Evolutionary conservation across 164 flowering plant species (phyloP).

Genomic region (Brasenia schreberi): DNA sequence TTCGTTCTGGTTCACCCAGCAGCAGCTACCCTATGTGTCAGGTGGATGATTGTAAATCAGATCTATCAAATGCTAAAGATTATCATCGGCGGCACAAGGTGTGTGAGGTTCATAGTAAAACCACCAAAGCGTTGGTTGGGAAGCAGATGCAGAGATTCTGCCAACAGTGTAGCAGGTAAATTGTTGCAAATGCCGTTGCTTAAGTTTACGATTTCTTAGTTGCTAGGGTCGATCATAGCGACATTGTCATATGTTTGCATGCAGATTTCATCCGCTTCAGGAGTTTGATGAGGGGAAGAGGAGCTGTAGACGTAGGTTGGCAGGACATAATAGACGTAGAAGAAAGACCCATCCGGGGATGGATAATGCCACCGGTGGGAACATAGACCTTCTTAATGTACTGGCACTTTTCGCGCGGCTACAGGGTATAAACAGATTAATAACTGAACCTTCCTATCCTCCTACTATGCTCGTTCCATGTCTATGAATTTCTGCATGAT

Average conservation of each 20-base stretch:
- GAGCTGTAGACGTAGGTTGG: constrained; percentile 90
- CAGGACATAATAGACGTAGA: constrained; percentile 82
- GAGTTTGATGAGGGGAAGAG: constrained; percentile 95
- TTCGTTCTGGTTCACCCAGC: constrained; percentile 65
- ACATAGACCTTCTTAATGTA: constrained; percentile 56
- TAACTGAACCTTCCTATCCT: too few species aligned
- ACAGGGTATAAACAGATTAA: constrained; percentile 35
- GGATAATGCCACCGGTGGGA: constrained; percentile 23
- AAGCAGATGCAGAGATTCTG: constrained; percentile 89
- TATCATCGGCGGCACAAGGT: constrained; percentile 91
- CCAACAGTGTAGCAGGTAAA: constrained; percentile 92
- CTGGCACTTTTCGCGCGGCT: constrained; percentile 45
- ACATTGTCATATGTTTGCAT: constrained; percentile 1
- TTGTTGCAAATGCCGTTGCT: neutral
- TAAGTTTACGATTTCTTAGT: neutral
- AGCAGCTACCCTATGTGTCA: constrained; percentile 64
- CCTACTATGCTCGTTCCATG: neutral
- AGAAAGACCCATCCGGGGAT: constrained; percentile 64
- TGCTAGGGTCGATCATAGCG: neutral
- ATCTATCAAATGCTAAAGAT: constrained; percentile 67
- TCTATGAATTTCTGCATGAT: too few species aligned
- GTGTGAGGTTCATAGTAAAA: constrained; percentile 73
- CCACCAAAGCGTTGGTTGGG: constrained; percentile 61
- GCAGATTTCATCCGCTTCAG: constrained; percentile 75
- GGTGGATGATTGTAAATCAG: constrained; percentile 70